Conservation (phyloP, 2,329 filamentous ascomycete genomes). For the Claviceps paspali region DNA sequence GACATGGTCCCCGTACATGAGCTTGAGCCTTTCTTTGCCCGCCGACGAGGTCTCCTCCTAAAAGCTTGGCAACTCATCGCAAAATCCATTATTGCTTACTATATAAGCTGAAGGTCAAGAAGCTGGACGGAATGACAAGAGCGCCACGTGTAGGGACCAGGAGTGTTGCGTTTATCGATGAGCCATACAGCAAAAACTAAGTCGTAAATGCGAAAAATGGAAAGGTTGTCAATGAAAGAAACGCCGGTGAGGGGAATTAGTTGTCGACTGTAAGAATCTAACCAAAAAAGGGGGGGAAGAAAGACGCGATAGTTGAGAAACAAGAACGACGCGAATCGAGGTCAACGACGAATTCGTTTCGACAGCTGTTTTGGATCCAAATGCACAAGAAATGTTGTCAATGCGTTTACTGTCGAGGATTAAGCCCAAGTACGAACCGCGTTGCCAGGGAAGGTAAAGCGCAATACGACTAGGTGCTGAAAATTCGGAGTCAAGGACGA, state of each 20-base stretch:
- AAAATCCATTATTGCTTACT: neutral
- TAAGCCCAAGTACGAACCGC: neutral
- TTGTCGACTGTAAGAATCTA: slow-evolving; percentile 15
- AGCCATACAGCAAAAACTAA: slow-evolving; percentile 3
- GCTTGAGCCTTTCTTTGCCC: neutral
- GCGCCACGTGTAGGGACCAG: neutral
- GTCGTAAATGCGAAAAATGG: neutral
- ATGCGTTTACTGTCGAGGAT: neutral
- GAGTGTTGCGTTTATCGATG: neutral
- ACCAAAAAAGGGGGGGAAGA: slow-evolving; percentile 14
- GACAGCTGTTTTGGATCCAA: neutral
- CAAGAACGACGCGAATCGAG: neutral
- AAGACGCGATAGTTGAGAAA: neutral
- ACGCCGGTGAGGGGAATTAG: slow-evolving; percentile 14
- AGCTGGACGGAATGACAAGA: neutral
- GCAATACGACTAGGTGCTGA: neutral
- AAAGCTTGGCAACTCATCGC: neutral
- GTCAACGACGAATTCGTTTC: neutral
- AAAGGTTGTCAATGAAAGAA: slow-evolving; percentile 3
- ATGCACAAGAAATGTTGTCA: neutral
- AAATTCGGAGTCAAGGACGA: neutral
- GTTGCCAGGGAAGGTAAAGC: neutral
- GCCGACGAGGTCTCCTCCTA: neutral
- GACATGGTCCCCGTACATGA: neutral
- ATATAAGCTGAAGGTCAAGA: neutral